These are phyloP conservation scores for Neoboletus magnificus DNA, from an alignment of 768 basidiomycete genomes.

Conservation along the genomic window DNA sequence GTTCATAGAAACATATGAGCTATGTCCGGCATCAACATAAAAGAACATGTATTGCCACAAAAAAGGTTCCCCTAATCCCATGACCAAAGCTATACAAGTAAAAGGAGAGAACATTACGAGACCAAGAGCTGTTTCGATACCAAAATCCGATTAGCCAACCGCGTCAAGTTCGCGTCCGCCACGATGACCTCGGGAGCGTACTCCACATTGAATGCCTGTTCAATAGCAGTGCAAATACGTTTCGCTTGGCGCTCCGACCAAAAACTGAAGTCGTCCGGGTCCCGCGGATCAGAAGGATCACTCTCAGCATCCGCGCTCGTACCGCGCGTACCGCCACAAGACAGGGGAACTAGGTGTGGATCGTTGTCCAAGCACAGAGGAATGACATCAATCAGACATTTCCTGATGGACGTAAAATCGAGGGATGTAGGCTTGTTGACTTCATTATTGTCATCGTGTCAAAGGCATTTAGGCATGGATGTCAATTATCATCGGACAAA, in stretches of 20 bases:
- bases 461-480: neutral
- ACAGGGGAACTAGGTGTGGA: conserved; percentile 72
- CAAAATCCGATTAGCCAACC: conserved; percentile 79
- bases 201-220: conserved; percentile 85
- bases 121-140: conserved; percentile 63
- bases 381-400: conserved; percentile 71
- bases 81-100: neutral
- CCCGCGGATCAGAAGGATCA: conserved; percentile 41
- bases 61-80: neutral
- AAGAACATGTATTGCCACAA: neutral
- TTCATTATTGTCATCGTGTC: conserved; percentile 29
- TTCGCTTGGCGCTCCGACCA: conserved; percentile 90
- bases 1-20: too few relatives aligned
- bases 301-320: conserved; percentile 7
- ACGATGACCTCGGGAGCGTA: conserved; percentile 87
- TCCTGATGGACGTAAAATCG: conserved; percentile 63
- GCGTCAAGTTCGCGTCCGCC: conserved; percentile 89
- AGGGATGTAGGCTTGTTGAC: conserved; percentile 66
- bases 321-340: conserved; percentile 45
- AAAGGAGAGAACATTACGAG: conserved; percentile 7
- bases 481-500: neutral
- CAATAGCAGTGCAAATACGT: conserved; percentile 75
- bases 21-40: too few relatives aligned
- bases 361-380: conserved; percentile 86
- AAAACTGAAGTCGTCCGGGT: conserved; percentile 92